Evolutionary conservation across 78 protist genomes (phyloP).

Genomic region (Monocercomonoides exilis): DNA sequence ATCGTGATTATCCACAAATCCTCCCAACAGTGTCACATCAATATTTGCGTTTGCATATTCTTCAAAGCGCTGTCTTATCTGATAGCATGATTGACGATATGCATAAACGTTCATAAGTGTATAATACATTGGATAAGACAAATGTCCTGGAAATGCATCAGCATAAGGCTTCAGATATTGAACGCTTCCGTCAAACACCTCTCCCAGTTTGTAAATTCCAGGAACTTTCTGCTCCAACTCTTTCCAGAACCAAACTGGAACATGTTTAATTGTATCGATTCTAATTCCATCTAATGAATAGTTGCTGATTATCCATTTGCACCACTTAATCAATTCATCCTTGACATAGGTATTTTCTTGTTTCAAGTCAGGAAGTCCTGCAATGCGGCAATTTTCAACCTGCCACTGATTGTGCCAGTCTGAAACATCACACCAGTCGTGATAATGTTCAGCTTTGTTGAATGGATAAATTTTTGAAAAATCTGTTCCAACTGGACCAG

Average conservation of each 20-base stretch:
- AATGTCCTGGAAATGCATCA: not conserved
- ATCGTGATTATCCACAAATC: conserved; percentile 38
- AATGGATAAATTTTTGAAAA: not conserved
- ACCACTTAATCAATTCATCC: conserved; percentile 13
- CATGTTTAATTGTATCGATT: conserved; percentile 33
- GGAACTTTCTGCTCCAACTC: not conserved
- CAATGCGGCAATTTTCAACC: not conserved
- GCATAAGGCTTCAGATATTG: not conserved
- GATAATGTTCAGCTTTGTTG: conserved; percentile 6
- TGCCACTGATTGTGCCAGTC: not conserved
- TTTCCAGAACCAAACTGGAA: conserved; percentile 27
- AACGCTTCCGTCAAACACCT: conserved; percentile 29
- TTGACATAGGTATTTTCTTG: conserved; percentile 35
- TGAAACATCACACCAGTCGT: not conserved
- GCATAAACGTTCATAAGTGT: not conserved
- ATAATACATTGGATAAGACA: conserved; percentile 33
- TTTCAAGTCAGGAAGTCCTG: conserved; percentile 26
- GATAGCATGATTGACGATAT: not conserved
- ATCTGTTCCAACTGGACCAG: not conserved
- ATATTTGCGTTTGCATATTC: not conserved
- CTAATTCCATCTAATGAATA: conserved; percentile 37
- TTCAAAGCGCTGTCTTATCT: not conserved
- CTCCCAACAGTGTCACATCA: not conserved
- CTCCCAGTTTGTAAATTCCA: conserved; percentile 12
- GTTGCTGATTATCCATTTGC: not conserved